Evolutionary conservation across 331 rosid genomes (phyloP).

Genomic region (Prunus yedoensis): DNA sequence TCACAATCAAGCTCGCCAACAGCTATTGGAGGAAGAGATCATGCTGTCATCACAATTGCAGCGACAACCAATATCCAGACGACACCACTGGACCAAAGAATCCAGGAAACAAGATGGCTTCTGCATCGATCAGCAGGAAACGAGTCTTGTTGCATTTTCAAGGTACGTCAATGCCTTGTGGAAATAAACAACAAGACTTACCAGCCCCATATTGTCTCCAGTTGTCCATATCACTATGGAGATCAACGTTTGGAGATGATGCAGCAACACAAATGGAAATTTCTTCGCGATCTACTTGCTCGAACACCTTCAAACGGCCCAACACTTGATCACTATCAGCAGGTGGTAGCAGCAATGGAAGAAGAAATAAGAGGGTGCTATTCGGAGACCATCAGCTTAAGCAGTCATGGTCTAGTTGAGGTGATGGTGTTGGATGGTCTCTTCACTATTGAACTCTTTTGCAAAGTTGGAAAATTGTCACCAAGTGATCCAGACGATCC

Average conservation of each 20-base stretch:
- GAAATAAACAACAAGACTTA: neutral
- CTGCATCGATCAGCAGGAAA: neutral
- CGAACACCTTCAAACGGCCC: neutral
- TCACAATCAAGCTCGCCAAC: no score
- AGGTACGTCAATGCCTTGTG: neutral
- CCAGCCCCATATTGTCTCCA: neutral
- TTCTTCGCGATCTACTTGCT: neutral
- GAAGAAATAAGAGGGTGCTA: neutral
- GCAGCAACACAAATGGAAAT: slow-evolving; percentile 11
- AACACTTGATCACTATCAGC: neutral
- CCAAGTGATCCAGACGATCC: no score
- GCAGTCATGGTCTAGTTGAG: neutral
- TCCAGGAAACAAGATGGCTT: neutral
- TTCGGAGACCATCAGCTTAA: neutral
- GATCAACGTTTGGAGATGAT: neutral
- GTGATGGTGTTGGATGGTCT: slow-evolving; percentile 2
- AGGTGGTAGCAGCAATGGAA: neutral
- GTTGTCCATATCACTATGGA: slow-evolving; percentile 5
- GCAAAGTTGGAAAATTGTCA: neutral
- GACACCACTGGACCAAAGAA: no score
- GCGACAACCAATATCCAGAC: neutral
- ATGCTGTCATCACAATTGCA: neutral
- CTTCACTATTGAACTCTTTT: neutral
- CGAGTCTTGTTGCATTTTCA: neutral
- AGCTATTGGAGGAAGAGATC: neutral